These are phyloP conservation scores for Aspergillus piperis DNA, from an alignment of 2,329 filamentous ascomycete species.

Conservation along the genomic window DNA sequence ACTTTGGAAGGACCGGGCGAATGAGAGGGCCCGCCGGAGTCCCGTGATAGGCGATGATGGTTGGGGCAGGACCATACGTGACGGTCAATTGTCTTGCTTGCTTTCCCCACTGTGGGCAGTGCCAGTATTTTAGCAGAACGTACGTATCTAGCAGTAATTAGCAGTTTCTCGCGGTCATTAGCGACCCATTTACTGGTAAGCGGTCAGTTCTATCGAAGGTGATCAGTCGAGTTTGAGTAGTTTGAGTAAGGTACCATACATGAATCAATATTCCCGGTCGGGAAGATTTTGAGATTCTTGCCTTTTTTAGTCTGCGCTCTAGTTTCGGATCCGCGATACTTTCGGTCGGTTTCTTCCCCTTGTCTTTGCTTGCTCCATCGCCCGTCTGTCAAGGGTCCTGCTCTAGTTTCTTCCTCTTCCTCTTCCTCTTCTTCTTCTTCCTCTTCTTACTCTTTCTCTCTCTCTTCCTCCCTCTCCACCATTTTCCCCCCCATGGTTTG, in stretches of 20 bases:
- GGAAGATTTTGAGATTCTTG: background rate
- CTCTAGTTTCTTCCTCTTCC: background rate
- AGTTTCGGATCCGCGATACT: background rate
- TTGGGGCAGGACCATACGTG: background rate
- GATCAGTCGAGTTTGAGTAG: too few species aligned
- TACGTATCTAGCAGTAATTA: too few species aligned
- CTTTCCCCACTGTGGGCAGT: too few species aligned
- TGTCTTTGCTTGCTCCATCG: constrained; percentile 1
- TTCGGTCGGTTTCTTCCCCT: background rate
- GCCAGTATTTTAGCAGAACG: too few species aligned
- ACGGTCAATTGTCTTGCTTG: too few species aligned
- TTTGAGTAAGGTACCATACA: too few species aligned
- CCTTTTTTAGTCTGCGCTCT: background rate
- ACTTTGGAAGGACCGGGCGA: background rate
- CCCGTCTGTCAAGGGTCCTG: constrained; percentile 2
- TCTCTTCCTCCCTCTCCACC: background rate
- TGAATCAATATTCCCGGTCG: background rate
- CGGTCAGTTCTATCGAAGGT: too few species aligned
- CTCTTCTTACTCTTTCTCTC: background rate
- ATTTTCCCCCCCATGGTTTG: background rate
- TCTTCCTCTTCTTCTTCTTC: background rate
- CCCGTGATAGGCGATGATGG: background rate
- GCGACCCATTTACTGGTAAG: too few species aligned
- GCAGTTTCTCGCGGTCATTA: too few species aligned
- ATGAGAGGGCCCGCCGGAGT: background rate